Evolutionary conservation across 805 yeast species (phyloP).

Genomic region (Teunomyces tritomae): DNA sequence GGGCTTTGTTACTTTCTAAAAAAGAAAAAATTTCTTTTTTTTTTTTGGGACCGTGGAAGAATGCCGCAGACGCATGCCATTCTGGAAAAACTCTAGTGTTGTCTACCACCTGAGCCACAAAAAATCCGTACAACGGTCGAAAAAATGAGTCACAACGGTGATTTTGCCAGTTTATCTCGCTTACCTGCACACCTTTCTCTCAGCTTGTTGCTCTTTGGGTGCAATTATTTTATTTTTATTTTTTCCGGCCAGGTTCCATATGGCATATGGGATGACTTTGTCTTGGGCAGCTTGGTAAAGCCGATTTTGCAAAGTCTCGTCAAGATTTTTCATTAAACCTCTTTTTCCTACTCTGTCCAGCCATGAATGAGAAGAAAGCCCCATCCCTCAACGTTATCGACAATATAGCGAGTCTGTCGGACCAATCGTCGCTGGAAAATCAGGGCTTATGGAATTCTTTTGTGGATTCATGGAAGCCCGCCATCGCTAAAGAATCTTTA

Average conservation of each 20-base stretch:
- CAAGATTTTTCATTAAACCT: not conserved
- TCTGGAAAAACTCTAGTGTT: not conserved
- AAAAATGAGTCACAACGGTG: not conserved
- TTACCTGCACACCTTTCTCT: conserved; percentile 1
- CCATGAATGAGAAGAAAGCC: conserved; percentile 1
- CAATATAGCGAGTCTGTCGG: conserved; percentile 11
- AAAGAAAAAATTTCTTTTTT: not conserved
- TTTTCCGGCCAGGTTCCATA: not conserved
- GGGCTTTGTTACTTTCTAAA: not conserved
- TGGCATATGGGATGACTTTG: conserved; percentile 2
- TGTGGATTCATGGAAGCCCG: conserved; percentile 36
- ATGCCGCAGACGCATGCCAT: conserved; percentile 2
- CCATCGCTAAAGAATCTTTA: conserved; percentile 19
- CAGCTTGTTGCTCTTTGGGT: conserved; percentile 2
- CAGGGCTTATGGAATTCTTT: conserved; percentile 22
- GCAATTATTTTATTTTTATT: conserved; percentile 1
- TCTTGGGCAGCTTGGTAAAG: not conserved
- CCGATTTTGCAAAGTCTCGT: not conserved
- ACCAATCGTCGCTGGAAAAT: conserved; percentile 12
- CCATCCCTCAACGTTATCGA: conserved; percentile 10
- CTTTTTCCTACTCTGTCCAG: not conserved
- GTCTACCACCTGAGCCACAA: not conserved
- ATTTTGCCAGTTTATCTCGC: not conserved
- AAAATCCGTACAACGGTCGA: not conserved
- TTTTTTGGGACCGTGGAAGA: not conserved